Evolutionary conservation across 1,284 basidiomycete species (phyloP).

Genomic region (Leccinum pachyderme): DNA sequence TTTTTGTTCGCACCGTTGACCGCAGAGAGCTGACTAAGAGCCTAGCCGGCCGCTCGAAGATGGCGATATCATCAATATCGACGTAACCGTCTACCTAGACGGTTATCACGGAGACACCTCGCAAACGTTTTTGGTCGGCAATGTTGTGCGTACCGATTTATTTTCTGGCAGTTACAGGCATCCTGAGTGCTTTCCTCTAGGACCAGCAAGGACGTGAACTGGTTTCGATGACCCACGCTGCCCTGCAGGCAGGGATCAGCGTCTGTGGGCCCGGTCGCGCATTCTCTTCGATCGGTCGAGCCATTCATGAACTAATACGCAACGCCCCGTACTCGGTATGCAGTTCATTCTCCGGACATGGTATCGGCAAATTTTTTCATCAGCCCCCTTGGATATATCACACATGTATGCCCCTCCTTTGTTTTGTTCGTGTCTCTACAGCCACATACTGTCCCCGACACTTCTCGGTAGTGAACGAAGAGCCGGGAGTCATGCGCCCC

Average conservation of each 20-base stretch:
- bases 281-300: slow-evolving; percentile 73
- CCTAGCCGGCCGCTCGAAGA: slow-evolving; percentile 72
- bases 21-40: background rate
- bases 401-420: slow-evolving; percentile 40
- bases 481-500: slow-evolving; percentile 73
- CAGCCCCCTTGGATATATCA: slow-evolving; percentile 84
- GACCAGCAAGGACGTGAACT: slow-evolving; percentile 67
- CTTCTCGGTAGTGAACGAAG: slow-evolving; percentile 61
- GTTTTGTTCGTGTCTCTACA: no score
- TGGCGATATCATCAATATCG: slow-evolving; percentile 84
- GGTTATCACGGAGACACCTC: slow-evolving; percentile 89
- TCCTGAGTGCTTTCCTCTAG: slow-evolving; percentile 35
- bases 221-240: slow-evolving; percentile 59
- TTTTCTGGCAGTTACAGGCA: background rate
- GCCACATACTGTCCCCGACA: slow-evolving; percentile 27
- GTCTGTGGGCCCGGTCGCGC: slow-evolving; percentile 76
- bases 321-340: slow-evolving; percentile 61
- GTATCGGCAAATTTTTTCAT: slow-evolving; percentile 85
- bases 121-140: slow-evolving; percentile 74
- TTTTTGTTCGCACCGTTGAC: background rate
- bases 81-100: slow-evolving; percentile 76
- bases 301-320: slow-evolving; percentile 62
- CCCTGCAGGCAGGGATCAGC: slow-evolving; percentile 69
- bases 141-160: slow-evolving; percentile 50
- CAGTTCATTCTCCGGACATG: slow-evolving; percentile 79